Evolutionary conservation across 805 yeast species (phyloP), one percentile per base, ranked within the genome.

Genomic region (Metschnikowia dekortorum): DNA sequence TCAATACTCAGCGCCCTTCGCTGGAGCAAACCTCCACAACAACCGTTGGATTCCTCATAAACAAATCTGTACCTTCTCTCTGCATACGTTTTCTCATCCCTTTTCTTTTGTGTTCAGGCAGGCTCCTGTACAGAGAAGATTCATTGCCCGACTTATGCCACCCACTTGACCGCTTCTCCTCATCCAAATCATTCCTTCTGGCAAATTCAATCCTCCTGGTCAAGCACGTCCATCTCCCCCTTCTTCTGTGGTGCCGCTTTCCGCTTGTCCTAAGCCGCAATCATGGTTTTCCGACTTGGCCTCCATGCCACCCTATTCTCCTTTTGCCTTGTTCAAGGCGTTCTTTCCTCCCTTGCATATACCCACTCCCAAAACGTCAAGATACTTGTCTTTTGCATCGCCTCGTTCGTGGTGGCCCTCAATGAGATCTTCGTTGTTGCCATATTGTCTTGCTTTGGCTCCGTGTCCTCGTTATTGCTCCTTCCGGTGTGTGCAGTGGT

Each of bases 291-390:
- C 29, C 39, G 39, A 43, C 14, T 32, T 26, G 32, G 46, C 10
- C 39, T 55, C n/a, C 49, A 52, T 13, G 34, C 47, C 35, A 37
- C 46, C 35, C 55, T 56, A 10, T 49, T 51, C n/a, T 44, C 51
- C 8, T 34, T 50, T 10, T 47, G 54, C 35, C 46, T 33, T 30
- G 44, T 44, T n/a, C 53, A 54, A 18, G 58, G 51, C 14, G 46
- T 51, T 36, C 49, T 56, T 29, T 42, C 55, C 10, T 33, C 52
- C 8, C 47, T 54, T 10, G 49, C 52, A 10, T 49, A 47, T 41
- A 32, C 10, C 16, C 46, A 44, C 29, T 28, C 39, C 11, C 14
- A 5, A 26, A 29, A 28, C 29, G 26, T 16, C 16, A 14, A 28
- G 29, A 10, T 36, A 16, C 36, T 44, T 16, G 46, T 44, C 10